phyloP scores from a whole-genome alignment of 2,329 filamentous ascomycete species.

The Exophiala oligosperma region DNA sequence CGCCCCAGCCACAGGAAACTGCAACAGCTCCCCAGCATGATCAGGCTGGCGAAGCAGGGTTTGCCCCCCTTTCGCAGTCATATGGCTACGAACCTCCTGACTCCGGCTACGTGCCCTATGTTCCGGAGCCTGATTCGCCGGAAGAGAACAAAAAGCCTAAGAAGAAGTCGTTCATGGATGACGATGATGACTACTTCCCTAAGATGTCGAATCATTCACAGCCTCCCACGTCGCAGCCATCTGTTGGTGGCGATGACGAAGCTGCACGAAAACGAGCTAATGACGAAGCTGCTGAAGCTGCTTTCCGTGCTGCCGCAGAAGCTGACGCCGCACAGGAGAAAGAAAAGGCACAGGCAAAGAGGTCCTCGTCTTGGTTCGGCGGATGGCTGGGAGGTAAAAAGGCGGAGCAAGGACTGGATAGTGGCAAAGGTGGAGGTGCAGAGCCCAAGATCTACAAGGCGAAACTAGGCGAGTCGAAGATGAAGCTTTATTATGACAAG shows the following conservation, averaged over 20 bases:
- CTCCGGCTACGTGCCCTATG: slow-evolving; percentile 35
- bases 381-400: slow-evolving; percentile 79
- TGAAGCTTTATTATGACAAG: slow-evolving; percentile 88
- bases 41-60: slow-evolving; percentile 25
- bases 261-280: slow-evolving; percentile 27
- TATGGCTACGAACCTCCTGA: slow-evolving; percentile 36
- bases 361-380: slow-evolving; percentile 66
- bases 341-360: slow-evolving; percentile 42
- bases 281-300: slow-evolving; percentile 30
- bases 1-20: background rate
- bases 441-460: slow-evolving; percentile 70
- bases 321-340: slow-evolving; percentile 32
- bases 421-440: slow-evolving; percentile 34
- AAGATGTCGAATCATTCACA: slow-evolving; percentile 2
- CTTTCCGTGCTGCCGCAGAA: slow-evolving; percentile 31
- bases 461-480: slow-evolving; percentile 87
- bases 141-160: slow-evolving; percentile 55
- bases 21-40: background rate
- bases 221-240: background rate
- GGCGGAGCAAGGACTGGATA: slow-evolving; percentile 61
- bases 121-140: slow-evolving; percentile 52
- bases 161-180: slow-evolving; percentile 79
- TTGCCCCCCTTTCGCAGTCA: slow-evolving; percentile 39
- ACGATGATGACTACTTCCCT: slow-evolving; percentile 50
- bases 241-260: slow-evolving; percentile 13